Base-by-base conservation (phyloP, 2,329 filamentous ascomycete genomes). In the Sordariomycetes sp. region DNA sequence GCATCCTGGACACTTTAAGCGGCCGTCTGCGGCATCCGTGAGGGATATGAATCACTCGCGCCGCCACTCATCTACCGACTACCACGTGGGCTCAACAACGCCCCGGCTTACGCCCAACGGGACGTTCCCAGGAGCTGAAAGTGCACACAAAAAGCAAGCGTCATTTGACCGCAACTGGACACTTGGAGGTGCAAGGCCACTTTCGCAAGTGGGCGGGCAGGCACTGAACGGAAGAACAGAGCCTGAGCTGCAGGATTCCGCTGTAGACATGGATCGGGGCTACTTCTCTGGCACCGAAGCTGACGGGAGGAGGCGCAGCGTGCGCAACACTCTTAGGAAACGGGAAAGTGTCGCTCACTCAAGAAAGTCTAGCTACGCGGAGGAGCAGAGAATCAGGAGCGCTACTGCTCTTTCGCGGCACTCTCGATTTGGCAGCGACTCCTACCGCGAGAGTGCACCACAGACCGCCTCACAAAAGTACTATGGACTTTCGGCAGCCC, bases 251-350 rank as follows among this genome's bases (percentile, higher is more conserved):
- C 64, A 64, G 41, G 69, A 74, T 39, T 65, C 65, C 8, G 60
- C 62, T 12, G 57, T 65, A 17, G 84, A 93, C 40, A 57, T 86
- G 12, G 92, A 96, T 48, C 75, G 86, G 23, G 90, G 88, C 17
- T 96, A 96, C 56, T 94, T 95, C 51, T 95, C 90, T 7, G 86
- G 88, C 4, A 83, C 82, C 12, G 90, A 96, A 49, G 67, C 79
- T 9, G 87, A 95, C 42, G 74, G 74, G 28, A 76, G 82, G n/a
- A n/a, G n/a, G n/a, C n/a, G n/a, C n/a, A n/a, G n/a, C 38, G 78
- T 75, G 46, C 75, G 84, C 30, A 93, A 86, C 51, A 68, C 92
- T 30, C 64, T 95, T 43, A 86, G 85, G 56, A 93, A 92, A 61
- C 79, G 84, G 37, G 75, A 78, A 39, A 79, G 75, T 41, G 58